Conservation (phyloP, 2,329 filamentous ascomycete species). For the Massarina eburnea region DNA sequence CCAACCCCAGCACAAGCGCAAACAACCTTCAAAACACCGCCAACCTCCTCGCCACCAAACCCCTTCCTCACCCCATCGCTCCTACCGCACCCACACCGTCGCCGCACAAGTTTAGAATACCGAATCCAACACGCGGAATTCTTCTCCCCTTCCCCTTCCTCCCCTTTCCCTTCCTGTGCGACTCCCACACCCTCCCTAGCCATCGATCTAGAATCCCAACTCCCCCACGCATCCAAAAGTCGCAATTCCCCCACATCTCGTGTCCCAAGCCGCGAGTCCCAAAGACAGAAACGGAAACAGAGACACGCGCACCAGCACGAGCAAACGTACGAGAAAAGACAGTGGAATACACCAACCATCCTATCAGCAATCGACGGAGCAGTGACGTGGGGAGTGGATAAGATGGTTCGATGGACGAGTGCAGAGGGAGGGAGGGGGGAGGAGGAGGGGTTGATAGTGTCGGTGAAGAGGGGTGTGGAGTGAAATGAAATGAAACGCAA, state of each 20-base stretch:
- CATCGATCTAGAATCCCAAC: not conserved
- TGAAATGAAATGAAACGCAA: not conserved
- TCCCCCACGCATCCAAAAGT: not conserved
- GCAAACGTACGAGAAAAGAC: not conserved
- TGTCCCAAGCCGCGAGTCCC: too few species aligned
- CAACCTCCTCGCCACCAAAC: conserved; percentile 1
- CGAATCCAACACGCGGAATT: not conserved
- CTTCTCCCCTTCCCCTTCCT: not conserved
- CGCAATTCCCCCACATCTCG: not conserved
- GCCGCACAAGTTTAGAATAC: conserved; percentile 1
- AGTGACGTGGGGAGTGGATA: conserved; percentile 19
- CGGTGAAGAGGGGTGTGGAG: conserved; percentile 3
- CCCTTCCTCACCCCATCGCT: not conserved
- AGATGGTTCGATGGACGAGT: conserved; percentile 26
- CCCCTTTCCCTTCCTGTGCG: not conserved
- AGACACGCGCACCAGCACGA: not conserved
- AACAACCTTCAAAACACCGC: not conserved
- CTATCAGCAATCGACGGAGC: conserved; percentile 24
- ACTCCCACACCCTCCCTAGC: not conserved
- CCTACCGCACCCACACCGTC: not conserved
- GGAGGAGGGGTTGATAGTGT: conserved; percentile 22
- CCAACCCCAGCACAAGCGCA: not conserved
- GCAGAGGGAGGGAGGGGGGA: conserved; percentile 21
- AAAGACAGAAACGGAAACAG: too few species aligned
- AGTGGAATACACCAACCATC: conserved; percentile 9